Conservation (phyloP, 2,329 filamentous ascomycete genomes). For the Acrocalymma vagum region DNA sequence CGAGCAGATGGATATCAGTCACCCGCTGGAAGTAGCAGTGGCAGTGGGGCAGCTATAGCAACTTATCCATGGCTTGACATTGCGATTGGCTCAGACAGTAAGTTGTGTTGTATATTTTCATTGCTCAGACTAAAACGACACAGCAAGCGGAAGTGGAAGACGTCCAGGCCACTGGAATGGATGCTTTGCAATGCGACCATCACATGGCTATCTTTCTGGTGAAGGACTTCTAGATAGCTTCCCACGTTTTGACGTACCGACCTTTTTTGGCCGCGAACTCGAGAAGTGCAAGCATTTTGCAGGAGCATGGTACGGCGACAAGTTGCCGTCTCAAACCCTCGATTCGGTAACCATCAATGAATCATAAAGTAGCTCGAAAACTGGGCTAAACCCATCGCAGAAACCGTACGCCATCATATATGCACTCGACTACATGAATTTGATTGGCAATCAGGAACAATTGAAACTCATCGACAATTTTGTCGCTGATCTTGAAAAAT, state of each 20-base stretch:
- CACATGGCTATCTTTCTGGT: constrained; percentile 9
- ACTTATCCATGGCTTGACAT: constrained; percentile 21
- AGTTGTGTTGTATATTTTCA: no score
- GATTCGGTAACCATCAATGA: no score
- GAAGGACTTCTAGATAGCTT: constrained; percentile 21
- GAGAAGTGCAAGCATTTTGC: constrained; percentile 14
- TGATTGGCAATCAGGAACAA: no score
- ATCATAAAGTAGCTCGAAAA: no score
- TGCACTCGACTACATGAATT: no score
- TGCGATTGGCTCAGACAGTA: constrained; percentile 44
- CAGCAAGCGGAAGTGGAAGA: constrained; percentile 25
- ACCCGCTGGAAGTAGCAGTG: constrained; percentile 14
- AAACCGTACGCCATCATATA: no score
- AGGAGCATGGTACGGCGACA: constrained; percentile 19
- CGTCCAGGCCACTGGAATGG: constrained; percentile 27
- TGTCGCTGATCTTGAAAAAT: no score
- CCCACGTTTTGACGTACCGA: constrained; percentile 14
- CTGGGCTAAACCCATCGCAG: no score
- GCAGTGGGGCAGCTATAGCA: constrained; percentile 7
- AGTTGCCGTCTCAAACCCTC: no score
- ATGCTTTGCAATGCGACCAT: constrained; percentile 23
- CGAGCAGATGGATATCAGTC: constrained; percentile 32
- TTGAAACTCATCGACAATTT: no score
- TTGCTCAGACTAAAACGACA: no score
- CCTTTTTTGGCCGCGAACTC: constrained; percentile 19